A percentile compares a stretch with the other conserved stretches of the same genome.
Evolutionary conservation across 441 rosid species (phyloP).

Genomic region (Omphalea diandra): DNA sequence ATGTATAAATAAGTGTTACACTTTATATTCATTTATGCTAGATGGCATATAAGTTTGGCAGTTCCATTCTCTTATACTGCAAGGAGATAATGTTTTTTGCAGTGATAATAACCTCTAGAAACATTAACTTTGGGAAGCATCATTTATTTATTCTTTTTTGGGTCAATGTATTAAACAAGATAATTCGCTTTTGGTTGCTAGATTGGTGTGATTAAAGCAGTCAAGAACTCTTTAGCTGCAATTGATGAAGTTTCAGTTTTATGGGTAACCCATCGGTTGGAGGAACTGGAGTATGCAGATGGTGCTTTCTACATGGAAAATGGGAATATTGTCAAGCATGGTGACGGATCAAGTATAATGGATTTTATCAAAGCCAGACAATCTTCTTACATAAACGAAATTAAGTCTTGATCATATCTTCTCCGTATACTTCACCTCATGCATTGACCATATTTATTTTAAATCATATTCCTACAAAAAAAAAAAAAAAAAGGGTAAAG

Average conservation of each 20-base stretch:
- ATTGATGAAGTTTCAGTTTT: conserved; percentile 72
- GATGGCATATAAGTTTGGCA: no score
- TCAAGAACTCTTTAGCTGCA: conserved; percentile 52
- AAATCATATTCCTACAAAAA: no score
- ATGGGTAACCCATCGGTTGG: conserved; percentile 95
- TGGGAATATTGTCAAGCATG: conserved; percentile 64
- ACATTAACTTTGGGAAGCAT: no score
- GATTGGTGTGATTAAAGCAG: conserved; percentile 90
- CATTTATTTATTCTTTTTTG: not conserved
- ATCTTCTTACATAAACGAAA: conserved; percentile 48
- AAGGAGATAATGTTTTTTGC: no score
- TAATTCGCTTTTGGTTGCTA: conserved; percentile 23
- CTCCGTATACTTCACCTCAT: not conserved
- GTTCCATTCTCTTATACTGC: no score
- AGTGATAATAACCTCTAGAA: no score
- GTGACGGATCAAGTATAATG: conserved; percentile 55
- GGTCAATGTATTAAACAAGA: conserved; percentile 13
- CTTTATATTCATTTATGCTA: no score
- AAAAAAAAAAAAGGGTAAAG: no score
- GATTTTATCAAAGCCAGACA: conserved; percentile 58
- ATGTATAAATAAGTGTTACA: no score
- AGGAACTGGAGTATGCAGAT: conserved; percentile 85
- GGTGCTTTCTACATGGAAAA: conserved; percentile 89
- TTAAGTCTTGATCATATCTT: conserved; percentile 37
- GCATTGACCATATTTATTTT: no score